These are phyloP conservation scores for Aspergillus piperis DNA, from an alignment of 2,329 filamentous ascomycete genomes.

Conservation along the genomic window DNA sequence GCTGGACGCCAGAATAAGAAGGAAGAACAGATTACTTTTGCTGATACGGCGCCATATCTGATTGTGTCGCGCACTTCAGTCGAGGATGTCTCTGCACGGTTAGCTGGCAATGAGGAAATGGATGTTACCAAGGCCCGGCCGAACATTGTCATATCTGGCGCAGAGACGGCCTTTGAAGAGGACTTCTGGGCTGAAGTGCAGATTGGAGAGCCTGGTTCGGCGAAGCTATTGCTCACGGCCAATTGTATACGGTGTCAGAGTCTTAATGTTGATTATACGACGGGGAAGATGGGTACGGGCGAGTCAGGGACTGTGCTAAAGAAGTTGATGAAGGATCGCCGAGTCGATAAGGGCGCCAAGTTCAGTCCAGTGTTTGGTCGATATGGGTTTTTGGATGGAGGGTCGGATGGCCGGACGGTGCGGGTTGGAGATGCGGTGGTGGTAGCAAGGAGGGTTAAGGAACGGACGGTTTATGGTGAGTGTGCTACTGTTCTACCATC, in stretches of 20 bases:
- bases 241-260: constrained; percentile 71
- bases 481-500: constrained; percentile 19
- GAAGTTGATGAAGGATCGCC: constrained; percentile 68
- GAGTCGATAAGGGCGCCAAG: constrained; percentile 68
- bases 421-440: constrained; percentile 59
- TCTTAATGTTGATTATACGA: constrained; percentile 71
- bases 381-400: constrained; percentile 63
- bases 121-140: constrained; percentile 71
- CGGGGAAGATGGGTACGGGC: constrained; percentile 59
- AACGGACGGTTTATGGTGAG: constrained; percentile 59
- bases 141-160: constrained; percentile 68
- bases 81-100: constrained; percentile 61
- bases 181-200: constrained; percentile 70
- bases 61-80: constrained; percentile 71
- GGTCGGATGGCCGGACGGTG: constrained; percentile 43
- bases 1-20: constrained; percentile 3
- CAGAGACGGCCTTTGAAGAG: constrained; percentile 62
- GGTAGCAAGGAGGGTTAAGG: constrained; percentile 52
- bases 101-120: constrained; percentile 54
- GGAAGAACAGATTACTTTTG: constrained; percentile 33
- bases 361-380: constrained; percentile 72
- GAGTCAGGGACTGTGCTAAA: constrained; percentile 66
- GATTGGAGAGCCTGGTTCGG: constrained; percentile 5
- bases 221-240: constrained; percentile 61
- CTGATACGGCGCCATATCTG: constrained; percentile 61